Percentiles rank a stretch among this genome's conserved stretches.
Evolutionary conservation across 257 asterid genomes (phyloP).

Genomic region (Petunia axillaris): DNA sequence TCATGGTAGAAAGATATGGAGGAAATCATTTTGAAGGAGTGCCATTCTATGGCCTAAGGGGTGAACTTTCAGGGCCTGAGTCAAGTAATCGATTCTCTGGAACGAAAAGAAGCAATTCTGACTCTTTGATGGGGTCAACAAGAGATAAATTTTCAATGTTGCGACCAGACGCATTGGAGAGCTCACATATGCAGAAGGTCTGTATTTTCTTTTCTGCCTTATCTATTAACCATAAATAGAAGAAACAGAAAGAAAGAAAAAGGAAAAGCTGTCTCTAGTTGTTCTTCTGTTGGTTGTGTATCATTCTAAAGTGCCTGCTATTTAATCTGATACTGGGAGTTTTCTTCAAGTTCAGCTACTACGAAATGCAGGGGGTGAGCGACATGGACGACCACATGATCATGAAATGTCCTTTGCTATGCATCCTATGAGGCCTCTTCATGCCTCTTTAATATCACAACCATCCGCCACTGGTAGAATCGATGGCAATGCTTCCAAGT

Average conservation of each 20-base stretch:
- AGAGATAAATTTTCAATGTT: conserved; percentile 63
- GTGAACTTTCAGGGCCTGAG: conserved; percentile 63
- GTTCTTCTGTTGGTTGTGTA: conserved; percentile 12
- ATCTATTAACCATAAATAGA: neutral
- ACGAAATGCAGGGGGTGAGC: conserved; percentile 71
- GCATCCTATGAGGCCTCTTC: conserved; percentile 63
- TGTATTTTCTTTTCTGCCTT: conserved; percentile 22
- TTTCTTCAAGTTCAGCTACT: conserved; percentile 70
- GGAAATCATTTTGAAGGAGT: conserved; percentile 78
- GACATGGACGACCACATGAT: conserved; percentile 50
- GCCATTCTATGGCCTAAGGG: conserved; percentile 72
- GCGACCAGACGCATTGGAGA: conserved; percentile 62
- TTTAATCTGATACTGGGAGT: conserved; percentile 41
- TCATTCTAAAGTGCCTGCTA: conserved; percentile 22
- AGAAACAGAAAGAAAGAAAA: neutral
- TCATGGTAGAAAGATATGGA: conserved; percentile 65
- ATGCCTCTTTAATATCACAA: conserved; percentile 56
- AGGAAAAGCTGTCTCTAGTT: neutral
- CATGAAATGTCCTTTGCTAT: conserved; percentile 60
- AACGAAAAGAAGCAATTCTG: conserved; percentile 75
- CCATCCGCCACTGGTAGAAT: conserved; percentile 56
- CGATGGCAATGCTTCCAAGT: conserved; percentile 55
- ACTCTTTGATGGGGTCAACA: conserved; percentile 63
- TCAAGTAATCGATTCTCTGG: conserved; percentile 59
- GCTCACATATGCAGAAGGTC: conserved; percentile 76